A percentile compares a stretch with the other conserved stretches of the same genome.
Conservation (phyloP, 352 stramenopile genomes). For the Nothophytophthora sp. region DNA sequence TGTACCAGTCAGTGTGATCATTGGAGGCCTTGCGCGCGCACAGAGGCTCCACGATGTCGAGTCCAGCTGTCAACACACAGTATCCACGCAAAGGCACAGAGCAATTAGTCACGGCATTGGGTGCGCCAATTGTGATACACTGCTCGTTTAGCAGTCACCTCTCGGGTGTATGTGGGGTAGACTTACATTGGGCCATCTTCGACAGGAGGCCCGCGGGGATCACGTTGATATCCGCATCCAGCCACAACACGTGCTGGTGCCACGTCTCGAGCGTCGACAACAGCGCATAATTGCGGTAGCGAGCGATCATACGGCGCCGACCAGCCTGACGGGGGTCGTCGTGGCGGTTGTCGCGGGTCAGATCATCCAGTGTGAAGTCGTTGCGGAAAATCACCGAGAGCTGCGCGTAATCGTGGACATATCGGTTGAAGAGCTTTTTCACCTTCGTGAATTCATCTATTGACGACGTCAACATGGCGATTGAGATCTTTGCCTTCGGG, state of each 20-base stretch:
- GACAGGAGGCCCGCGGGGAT: constrained; percentile 23
- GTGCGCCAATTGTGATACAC: no score
- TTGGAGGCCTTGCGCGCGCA: constrained; percentile 3
- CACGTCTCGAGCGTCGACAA: constrained; percentile 29
- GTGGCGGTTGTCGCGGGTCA: constrained; percentile 35
- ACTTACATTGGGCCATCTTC: constrained; percentile 36
- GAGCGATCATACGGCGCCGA: constrained; percentile 37
- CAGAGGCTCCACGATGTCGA: constrained; percentile 18
- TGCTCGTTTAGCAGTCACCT: no score
- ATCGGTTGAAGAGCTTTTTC: constrained; percentile 4
- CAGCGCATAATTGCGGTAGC: constrained; percentile 50
- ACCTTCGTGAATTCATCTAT: constrained; percentile 22
- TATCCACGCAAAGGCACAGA: no score
- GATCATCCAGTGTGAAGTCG: constrained; percentile 20
- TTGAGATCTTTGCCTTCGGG: constrained; percentile 24
- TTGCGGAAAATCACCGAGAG: constrained; percentile 37
- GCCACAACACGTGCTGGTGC: constrained; percentile 44
- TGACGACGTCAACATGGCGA: constrained; percentile 36
- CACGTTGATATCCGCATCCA: constrained; percentile 37
- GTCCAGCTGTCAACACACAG: background rate
- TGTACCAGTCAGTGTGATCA: background rate
- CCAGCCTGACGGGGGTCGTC: constrained; percentile 15
- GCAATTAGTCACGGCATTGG: no score
- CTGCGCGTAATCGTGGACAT: constrained; percentile 21
- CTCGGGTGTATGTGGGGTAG: no score